Evolutionary conservation across 768 basidiomycete genomes (phyloP).

Genomic region (Lactifluus piperatus): DNA sequence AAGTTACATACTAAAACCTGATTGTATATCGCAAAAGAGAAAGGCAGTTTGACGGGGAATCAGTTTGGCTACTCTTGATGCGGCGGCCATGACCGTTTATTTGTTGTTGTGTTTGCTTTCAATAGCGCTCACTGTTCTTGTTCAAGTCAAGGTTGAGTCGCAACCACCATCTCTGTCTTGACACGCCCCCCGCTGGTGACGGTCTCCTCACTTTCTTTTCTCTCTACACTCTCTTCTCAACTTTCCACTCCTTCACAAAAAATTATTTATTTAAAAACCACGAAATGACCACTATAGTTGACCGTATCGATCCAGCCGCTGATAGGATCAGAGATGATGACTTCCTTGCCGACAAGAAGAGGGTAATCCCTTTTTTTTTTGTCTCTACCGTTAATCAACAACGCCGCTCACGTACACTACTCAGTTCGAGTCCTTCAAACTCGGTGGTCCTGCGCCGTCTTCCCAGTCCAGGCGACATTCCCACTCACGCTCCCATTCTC

Average conservation of each 20-base stretch:
- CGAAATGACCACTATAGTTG: conserved; percentile 30
- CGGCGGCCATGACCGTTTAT: background rate
- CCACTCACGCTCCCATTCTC: conserved; percentile 65
- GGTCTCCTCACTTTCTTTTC: conserved; percentile 33
- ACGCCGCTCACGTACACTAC: background rate
- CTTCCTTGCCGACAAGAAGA: conserved; percentile 34
- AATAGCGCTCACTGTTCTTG: background rate
- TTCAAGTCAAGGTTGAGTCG: conserved; percentile 24
- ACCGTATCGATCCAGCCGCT: conserved; percentile 27
- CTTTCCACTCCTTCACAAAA: conserved; percentile 30
- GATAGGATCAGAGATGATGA: conserved; percentile 27
- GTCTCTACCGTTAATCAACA: background rate
- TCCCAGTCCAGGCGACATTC: conserved; percentile 35
- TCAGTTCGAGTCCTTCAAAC: conserved; percentile 67
- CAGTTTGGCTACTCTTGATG: conserved; percentile 26
- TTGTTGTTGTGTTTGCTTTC: too few relatives aligned
- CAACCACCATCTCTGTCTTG: conserved; percentile 23
- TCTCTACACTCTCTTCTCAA: conserved; percentile 26
- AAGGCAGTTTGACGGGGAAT: conserved; percentile 43
- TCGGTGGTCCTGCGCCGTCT: conserved; percentile 39
- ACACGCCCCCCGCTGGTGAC: conserved; percentile 18
- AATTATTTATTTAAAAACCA: conserved; percentile 2
- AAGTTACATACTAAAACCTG: conserved; percentile 54
- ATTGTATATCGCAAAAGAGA: conserved; percentile 81
- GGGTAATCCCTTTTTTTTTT: conserved; percentile 27